A percentile compares a stretch with the other conserved stretches of the same genome.
Conservation (phyloP, 164 flowering plant genomes). For the Kalanchoe fedtschenkoi region DNA sequence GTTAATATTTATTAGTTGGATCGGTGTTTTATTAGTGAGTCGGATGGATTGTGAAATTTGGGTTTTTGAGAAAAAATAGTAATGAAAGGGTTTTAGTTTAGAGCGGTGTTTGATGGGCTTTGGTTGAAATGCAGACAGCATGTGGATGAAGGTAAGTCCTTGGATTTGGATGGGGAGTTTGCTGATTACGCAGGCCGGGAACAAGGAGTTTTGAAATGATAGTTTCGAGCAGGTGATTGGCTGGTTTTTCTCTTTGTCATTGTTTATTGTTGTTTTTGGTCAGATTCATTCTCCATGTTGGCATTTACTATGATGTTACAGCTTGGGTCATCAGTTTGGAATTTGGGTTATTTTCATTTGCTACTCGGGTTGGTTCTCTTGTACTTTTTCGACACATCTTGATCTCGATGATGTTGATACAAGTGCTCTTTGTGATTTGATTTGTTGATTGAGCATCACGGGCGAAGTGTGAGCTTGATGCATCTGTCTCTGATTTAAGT, state of each 20-base stretch:
- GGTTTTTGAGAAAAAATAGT: too few relatives aligned
- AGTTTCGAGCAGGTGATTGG: conserved; percentile 40
- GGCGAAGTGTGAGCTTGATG: background rate
- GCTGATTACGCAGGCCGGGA: conserved; percentile 48
- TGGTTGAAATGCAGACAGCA: conserved; percentile 37
- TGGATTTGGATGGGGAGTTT: conserved; percentile 40
- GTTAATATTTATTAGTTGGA: background rate
- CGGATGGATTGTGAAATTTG: too few relatives aligned
- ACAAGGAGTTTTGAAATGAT: conserved; percentile 48
- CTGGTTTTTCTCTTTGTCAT: background rate
- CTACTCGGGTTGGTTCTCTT: too few relatives aligned
- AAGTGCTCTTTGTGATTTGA: background rate
- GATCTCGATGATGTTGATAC: background rate
- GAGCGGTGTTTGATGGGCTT: background rate
- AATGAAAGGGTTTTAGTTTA: background rate
- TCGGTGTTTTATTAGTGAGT: background rate
- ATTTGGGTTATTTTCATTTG: too few relatives aligned
- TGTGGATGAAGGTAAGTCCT: conserved; percentile 31
- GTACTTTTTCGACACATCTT: background rate
- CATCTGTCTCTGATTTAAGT: background rate
- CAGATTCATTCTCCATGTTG: background rate
- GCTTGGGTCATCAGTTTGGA: too few relatives aligned
- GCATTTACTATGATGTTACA: background rate
- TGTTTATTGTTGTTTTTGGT: background rate
- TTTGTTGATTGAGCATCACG: background rate